Evolutionary conservation across 2,329 filamentous ascomycete species (phyloP).

Genomic region (Scopulariopsis brevicaulis): DNA sequence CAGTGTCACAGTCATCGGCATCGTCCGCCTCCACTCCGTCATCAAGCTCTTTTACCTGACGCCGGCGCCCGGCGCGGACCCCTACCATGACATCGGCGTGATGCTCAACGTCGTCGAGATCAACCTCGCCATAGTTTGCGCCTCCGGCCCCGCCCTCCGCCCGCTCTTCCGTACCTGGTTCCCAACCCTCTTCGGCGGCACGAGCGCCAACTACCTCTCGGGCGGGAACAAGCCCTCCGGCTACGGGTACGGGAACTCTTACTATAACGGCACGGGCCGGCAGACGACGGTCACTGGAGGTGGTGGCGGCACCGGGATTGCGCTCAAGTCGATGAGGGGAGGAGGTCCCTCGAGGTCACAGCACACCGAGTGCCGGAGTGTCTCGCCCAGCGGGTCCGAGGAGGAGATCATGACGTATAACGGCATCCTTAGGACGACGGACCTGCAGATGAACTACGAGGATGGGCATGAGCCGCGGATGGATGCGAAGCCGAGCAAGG

Average conservation of each 20-base stretch:
- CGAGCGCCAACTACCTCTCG: constrained; percentile 8
- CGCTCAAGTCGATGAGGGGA: constrained; percentile 13
- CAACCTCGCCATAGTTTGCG: constrained; percentile 22
- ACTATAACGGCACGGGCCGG: not conserved
- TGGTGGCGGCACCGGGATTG: not conserved
- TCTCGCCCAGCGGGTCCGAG: constrained; percentile 20
- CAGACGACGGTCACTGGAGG: not conserved
- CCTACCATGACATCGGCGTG: constrained; percentile 16
- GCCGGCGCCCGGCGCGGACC: constrained; percentile 12
- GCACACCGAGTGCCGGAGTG: constrained; percentile 22
- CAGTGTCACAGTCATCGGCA: constrained; percentile 19
- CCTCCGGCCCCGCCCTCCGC: constrained; percentile 21
- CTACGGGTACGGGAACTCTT: not conserved
- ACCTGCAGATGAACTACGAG: constrained; percentile 14
- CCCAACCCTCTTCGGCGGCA: constrained; percentile 15
- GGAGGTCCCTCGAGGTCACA: constrained; percentile 7
- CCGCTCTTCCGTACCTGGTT: constrained; percentile 20
- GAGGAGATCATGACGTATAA: constrained; percentile 28
- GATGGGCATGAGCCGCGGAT: not conserved
- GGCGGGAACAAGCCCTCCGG: constrained; percentile 11
- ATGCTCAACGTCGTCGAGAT: constrained; percentile 21
- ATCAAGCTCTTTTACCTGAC: constrained; percentile 7
- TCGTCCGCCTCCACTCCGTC: constrained; percentile 12
- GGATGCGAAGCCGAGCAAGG: not conserved
- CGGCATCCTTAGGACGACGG: constrained; percentile 24